Conservation (phyloP, 2,329 filamentous ascomycete species). For the Colletotrichum sp. region DNA sequence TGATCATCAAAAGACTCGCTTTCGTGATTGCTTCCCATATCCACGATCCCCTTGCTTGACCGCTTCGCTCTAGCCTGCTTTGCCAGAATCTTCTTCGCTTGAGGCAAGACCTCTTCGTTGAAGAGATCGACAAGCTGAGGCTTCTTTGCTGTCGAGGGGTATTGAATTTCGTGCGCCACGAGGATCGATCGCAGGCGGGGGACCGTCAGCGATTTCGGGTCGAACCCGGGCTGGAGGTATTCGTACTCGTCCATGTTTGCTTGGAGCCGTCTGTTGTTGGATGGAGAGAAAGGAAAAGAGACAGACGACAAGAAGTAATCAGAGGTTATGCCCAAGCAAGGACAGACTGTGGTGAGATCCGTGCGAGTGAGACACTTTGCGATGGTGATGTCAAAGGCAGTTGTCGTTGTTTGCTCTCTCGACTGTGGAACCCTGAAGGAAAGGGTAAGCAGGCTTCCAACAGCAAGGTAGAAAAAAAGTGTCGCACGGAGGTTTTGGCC, state of each 20-base stretch:
- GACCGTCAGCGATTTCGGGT: slow-evolving; percentile 82
- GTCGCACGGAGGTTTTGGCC: slow-evolving; percentile 3
- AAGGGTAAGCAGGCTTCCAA: background rate
- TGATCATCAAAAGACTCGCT: slow-evolving; percentile 68
- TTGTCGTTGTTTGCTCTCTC: background rate
- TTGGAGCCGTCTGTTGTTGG: background rate
- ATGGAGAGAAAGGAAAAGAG: background rate
- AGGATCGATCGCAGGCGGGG: slow-evolving; percentile 90
- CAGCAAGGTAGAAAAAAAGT: background rate
- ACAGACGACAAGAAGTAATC: background rate
- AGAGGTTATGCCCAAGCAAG: background rate
- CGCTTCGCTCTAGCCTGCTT: slow-evolving; percentile 81
- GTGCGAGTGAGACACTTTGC: slow-evolving; percentile 9
- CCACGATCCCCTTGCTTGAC: slow-evolving; percentile 83
- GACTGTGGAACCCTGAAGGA: background rate
- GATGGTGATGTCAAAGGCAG: slow-evolving; percentile 10
- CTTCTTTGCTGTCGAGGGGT: slow-evolving; percentile 92
- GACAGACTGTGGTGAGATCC: background rate
- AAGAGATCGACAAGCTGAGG: slow-evolving; percentile 85
- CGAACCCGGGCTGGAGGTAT: slow-evolving; percentile 88
- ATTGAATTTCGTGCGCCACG: slow-evolving; percentile 84
- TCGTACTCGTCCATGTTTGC: slow-evolving; percentile 68
- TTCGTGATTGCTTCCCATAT: slow-evolving; percentile 70
- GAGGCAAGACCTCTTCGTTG: slow-evolving; percentile 77
- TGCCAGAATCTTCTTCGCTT: slow-evolving; percentile 77